Evolutionary conservation across 2,329 filamentous ascomycete species (phyloP).

Genomic region (Pseudogymnoascus sp.): DNA sequence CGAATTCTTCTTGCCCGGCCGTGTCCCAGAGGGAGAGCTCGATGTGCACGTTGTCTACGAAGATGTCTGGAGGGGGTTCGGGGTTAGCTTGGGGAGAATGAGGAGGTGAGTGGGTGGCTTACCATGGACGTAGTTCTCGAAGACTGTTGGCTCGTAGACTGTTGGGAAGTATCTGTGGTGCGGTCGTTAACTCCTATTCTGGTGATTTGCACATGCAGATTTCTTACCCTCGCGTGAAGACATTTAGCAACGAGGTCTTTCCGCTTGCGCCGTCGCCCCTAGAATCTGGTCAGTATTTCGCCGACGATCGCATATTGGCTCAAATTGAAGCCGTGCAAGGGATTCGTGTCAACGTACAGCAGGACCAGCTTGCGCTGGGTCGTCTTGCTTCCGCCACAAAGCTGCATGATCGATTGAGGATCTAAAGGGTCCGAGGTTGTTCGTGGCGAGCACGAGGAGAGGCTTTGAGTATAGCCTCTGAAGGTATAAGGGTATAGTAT

Average conservation of each 20-base stretch:
- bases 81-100: constrained; percentile 12
- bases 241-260: constrained; percentile 94
- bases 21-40: constrained; percentile 98
- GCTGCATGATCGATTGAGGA: constrained; percentile 35
- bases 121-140: constrained; percentile 99
- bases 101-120: background rate
- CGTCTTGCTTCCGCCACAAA: constrained; percentile 54
- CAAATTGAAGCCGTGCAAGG: constrained; percentile 7
- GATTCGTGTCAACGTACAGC: constrained; percentile 44
- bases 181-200: constrained; percentile 9
- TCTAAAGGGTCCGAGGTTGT: background rate
- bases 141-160: constrained; percentile 96
- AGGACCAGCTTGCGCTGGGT: constrained; percentile 70
- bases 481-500: background rate
- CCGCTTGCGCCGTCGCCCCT: constrained; percentile 94
- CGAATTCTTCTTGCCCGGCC: constrained; percentile 97
- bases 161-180: constrained; percentile 80
- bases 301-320: background rate
- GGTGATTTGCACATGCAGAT: constrained; percentile 6
- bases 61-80: constrained; percentile 64
- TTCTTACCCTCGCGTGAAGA: constrained; percentile 89
- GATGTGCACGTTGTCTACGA: constrained; percentile 94
- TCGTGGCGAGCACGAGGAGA: background rate
- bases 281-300: constrained; percentile 18
- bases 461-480: background rate